These are phyloP conservation scores for Crithidia acanthocephali DNA, from an alignment of 208 protist genomes.

Conservation along the genomic window DNA sequence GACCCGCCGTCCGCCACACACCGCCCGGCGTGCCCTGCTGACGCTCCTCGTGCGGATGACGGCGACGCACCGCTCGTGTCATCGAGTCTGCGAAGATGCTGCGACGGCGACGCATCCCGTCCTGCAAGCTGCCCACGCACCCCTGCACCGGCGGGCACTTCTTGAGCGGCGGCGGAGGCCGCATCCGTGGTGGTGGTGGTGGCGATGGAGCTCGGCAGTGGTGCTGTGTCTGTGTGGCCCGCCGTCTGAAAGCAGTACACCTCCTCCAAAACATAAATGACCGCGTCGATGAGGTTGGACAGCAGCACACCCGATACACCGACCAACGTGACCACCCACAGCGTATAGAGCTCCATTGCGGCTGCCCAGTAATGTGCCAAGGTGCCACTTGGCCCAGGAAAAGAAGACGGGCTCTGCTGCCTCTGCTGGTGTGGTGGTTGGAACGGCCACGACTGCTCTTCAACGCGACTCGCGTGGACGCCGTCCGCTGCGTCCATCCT, in stretches of 20 bases:
- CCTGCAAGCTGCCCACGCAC: too few species aligned
- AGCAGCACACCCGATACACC: constrained; percentile 43
- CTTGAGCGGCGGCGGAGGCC: neutral
- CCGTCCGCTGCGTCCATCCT: too few species aligned
- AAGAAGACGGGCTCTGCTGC: neutral
- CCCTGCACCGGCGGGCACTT: too few species aligned
- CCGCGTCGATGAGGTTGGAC: constrained; percentile 47
- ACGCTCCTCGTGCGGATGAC: too few species aligned
- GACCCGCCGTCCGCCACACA: too few species aligned
- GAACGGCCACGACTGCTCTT: too few species aligned
- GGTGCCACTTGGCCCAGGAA: neutral
- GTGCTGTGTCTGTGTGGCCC: neutral
- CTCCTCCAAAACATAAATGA: constrained; percentile 61
- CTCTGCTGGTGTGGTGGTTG: neutral
- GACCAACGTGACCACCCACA: constrained; percentile 16
- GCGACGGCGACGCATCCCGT: too few species aligned
- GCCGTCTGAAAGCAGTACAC: constrained; percentile 50
- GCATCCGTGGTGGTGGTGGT: neutral
- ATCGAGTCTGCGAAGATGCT: too few species aligned
- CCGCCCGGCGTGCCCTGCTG: too few species aligned
- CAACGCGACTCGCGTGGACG: too few species aligned
- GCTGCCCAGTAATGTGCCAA: neutral
- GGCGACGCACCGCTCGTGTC: too few species aligned
- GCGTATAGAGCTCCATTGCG: neutral
- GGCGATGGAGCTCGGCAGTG: neutral